Conservation (phyloP, 768 basidiomycete species). For the Termitomyces sp. region DNA sequence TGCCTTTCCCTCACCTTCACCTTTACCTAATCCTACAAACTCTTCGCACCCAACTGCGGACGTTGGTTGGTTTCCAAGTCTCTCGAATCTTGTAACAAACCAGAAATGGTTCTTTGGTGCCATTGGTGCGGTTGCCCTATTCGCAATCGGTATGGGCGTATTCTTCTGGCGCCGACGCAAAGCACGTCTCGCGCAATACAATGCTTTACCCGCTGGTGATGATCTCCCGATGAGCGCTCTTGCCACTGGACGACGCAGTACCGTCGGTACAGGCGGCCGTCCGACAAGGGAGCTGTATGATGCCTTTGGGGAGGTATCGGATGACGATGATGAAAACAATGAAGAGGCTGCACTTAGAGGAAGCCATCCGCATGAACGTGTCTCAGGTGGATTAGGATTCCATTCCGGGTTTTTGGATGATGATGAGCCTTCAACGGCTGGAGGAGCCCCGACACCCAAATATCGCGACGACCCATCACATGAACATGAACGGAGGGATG, state of each 20-base stretch:
- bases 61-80: slow-evolving; percentile 81
- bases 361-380: slow-evolving; percentile 29
- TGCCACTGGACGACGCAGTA: slow-evolving; percentile 29
- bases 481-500: slow-evolving; percentile 15
- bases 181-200: slow-evolving; percentile 47
- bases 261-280: slow-evolving; percentile 35
- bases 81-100: slow-evolving; percentile 67
- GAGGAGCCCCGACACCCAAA: slow-evolving; percentile 26
- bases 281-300: slow-evolving; percentile 90
- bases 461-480: slow-evolving; percentile 57
- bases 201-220: slow-evolving; percentile 57
- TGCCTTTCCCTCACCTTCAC: slow-evolving; percentile 45
- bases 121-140: slow-evolving; percentile 72
- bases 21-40: slow-evolving; percentile 25
- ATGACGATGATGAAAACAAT: slow-evolving; percentile 75
- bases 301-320: slow-evolving; percentile 89
- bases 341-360: slow-evolving; percentile 65
- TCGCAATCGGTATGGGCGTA: slow-evolving; percentile 61
- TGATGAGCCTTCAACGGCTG: slow-evolving; percentile 49
- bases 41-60: slow-evolving; percentile 53
- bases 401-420: slow-evolving; percentile 85
- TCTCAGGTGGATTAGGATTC: slow-evolving; percentile 47
- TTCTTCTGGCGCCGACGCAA: slow-evolving; percentile 79
- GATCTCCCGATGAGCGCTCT: slow-evolving; percentile 79
- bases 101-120: slow-evolving; percentile 92